Evolutionary conservation across 2,329 filamentous ascomycete species (phyloP).

Genomic region (Cladophialophora immunda): DNA sequence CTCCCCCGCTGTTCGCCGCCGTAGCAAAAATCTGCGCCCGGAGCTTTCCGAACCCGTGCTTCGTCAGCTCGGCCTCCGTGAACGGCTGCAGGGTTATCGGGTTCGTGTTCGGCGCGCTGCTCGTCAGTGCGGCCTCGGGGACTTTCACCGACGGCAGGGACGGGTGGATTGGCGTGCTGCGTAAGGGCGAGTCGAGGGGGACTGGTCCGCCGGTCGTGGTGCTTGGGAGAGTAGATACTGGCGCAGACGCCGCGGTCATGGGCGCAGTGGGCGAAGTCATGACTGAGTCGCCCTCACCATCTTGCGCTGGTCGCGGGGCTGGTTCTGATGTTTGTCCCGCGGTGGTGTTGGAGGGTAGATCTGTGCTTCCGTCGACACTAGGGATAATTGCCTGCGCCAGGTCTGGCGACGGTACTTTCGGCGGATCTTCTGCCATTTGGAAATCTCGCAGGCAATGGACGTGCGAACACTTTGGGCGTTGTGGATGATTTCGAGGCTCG

Average conservation of each 20-base stretch:
- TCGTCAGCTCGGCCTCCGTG: constrained; percentile 34
- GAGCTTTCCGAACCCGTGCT: constrained; percentile 36
- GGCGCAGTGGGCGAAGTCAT: constrained; percentile 20
- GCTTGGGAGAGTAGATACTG: constrained; percentile 7
- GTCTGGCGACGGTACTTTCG: constrained; percentile 3
- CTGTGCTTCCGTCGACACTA: constrained; percentile 7
- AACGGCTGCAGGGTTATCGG: constrained; percentile 39
- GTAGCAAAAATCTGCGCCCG: constrained; percentile 30
- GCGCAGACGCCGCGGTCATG: neutral
- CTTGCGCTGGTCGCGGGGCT: neutral
- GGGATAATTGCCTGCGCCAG: neutral
- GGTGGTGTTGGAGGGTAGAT: neutral
- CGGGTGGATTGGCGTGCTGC: constrained; percentile 38
- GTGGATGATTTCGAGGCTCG: neutral
- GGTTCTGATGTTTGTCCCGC: neutral
- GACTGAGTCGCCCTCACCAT: constrained; percentile 16
- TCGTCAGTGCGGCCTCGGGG: constrained; percentile 23
- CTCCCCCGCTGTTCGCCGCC: constrained; percentile 13
- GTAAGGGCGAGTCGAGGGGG: constrained; percentile 36
- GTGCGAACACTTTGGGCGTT: neutral
- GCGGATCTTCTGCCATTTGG: constrained; percentile 24
- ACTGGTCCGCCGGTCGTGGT: constrained; percentile 19
- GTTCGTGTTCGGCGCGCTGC: constrained; percentile 25
- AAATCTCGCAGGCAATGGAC: neutral
- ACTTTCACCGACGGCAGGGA: constrained; percentile 32